phyloP scores from a whole-genome alignment of 2,329 filamentous ascomycete genomes.

The Gnomoniopsis sp. region DNA sequence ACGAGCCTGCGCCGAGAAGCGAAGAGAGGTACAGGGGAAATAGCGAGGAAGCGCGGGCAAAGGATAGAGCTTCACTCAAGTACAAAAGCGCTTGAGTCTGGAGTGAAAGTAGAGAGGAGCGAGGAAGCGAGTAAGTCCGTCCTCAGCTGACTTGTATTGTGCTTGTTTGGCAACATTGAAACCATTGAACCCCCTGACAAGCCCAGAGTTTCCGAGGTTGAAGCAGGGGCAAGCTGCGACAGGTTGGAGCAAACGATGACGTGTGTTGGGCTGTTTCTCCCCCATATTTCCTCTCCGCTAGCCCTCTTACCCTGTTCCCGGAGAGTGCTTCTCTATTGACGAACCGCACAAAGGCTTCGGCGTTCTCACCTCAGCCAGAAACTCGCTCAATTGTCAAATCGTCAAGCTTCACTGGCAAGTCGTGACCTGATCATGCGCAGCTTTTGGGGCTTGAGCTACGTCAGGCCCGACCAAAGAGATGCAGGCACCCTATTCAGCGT shows the following conservation, averaged over 20 bases:
- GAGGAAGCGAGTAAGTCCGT: not conserved
- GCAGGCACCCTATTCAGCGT: constrained; percentile 10
- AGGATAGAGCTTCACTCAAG: not conserved
- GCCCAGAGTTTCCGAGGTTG: not conserved
- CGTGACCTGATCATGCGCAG: constrained; percentile 13
- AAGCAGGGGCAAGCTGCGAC: not conserved
- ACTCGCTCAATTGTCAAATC: not conserved
- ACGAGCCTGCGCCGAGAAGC: constrained; percentile 13
- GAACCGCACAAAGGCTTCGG: not conserved
- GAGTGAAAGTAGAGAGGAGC: not conserved
- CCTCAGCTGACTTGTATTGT: not conserved
- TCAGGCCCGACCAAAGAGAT: constrained; percentile 1
- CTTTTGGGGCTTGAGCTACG: not conserved
- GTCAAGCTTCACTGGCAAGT: not conserved
- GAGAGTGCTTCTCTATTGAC: not conserved
- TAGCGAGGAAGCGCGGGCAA: not conserved
- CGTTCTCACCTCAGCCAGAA: not conserved
- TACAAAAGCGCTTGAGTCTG: not conserved
- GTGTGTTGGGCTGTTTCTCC: not conserved
- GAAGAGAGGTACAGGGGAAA: not conserved
- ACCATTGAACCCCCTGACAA: not conserved
- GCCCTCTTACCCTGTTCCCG: too few relatives aligned
- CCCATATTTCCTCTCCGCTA: not conserved
- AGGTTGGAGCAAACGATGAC: not conserved
- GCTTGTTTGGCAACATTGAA: not conserved